These are phyloP conservation scores for Clonostachys solani DNA, from an alignment of 2,329 filamentous ascomycete species.

Conservation along the genomic window DNA sequence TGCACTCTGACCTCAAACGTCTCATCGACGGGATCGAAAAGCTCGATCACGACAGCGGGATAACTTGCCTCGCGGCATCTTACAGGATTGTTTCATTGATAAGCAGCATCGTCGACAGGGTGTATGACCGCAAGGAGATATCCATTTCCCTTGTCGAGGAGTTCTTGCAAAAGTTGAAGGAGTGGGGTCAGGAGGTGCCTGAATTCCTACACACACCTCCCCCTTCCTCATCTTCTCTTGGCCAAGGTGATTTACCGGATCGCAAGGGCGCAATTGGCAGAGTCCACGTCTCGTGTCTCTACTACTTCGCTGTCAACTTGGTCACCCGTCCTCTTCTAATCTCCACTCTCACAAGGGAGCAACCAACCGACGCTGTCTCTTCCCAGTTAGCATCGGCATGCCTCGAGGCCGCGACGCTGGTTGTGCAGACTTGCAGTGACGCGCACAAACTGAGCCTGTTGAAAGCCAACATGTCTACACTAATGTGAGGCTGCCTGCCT, in stretches of 20 bases:
- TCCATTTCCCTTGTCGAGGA: slow-evolving; percentile 26
- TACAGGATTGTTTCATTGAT: slow-evolving; percentile 36
- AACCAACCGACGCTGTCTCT: slow-evolving; percentile 17
- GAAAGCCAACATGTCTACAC: slow-evolving; percentile 51
- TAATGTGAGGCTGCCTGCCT: slow-evolving; percentile 38
- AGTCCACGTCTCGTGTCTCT: slow-evolving; percentile 51
- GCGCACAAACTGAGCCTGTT: slow-evolving; percentile 36
- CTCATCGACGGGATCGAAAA: slow-evolving; percentile 12
- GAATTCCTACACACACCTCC: slow-evolving; percentile 26
- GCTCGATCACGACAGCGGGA: slow-evolving; percentile 11
- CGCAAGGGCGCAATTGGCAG: slow-evolving; percentile 37
- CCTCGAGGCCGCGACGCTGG: slow-evolving; percentile 48
- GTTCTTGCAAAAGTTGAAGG: slow-evolving; percentile 33
- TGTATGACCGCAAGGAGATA: slow-evolving; percentile 32
- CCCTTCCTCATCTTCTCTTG: slow-evolving; percentile 11
- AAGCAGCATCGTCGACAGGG: slow-evolving; percentile 32
- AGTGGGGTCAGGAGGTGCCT: slow-evolving; percentile 40
- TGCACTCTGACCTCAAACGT: slow-evolving; percentile 17
- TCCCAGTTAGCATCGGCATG: slow-evolving; percentile 44
- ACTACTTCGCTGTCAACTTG: slow-evolving; percentile 55
- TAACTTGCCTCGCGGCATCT: slow-evolving; percentile 28
- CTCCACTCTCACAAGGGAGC: slow-evolving; percentile 35
- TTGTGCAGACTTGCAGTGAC: slow-evolving; percentile 50
- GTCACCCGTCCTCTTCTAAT: slow-evolving; percentile 53
- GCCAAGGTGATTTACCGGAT: background rate